Conservation (phyloP, 2,329 filamentous ascomycete genomes). For the Fusarium chaquense region DNA sequence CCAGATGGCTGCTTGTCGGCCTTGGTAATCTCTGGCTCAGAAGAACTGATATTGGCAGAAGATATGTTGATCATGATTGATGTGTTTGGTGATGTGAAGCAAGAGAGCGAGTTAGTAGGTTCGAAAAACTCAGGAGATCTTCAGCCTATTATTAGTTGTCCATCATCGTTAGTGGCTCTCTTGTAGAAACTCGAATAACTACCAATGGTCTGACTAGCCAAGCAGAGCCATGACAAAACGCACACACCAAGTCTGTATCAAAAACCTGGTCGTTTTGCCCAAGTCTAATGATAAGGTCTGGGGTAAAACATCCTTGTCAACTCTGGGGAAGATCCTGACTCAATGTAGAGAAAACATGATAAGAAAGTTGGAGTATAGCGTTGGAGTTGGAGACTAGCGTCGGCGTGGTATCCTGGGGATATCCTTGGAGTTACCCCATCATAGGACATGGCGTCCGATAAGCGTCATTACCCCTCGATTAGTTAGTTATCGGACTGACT, state of each 20-base stretch:
- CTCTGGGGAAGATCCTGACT: slow-evolving; percentile 27
- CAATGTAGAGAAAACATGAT: slow-evolving; percentile 7
- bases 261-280: neutral
- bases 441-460: neutral
- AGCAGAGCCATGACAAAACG: neutral
- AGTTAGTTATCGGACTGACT: slow-evolving; percentile 8
- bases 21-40: slow-evolving; percentile 17
- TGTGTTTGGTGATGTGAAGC: neutral
- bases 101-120: neutral
- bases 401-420: neutral
- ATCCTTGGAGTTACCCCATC: slow-evolving; percentile 47
- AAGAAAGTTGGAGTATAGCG: slow-evolving; percentile 26
- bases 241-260: slow-evolving; percentile 2
- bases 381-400: slow-evolving; percentile 25
- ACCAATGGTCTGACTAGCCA: neutral
- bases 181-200: neutral
- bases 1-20: slow-evolving; percentile 23
- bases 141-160: slow-evolving; percentile 21
- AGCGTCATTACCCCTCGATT: neutral
- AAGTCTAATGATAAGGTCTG: slow-evolving; percentile 27
- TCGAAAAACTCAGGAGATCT: neutral
- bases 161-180: neutral
- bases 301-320: slow-evolving; percentile 21
- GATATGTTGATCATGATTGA: slow-evolving; percentile 2
- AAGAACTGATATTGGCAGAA: slow-evolving; percentile 21